phyloP scores from a whole-genome alignment of 306 rosid genomes.

The Cucumis sativus region DNA sequence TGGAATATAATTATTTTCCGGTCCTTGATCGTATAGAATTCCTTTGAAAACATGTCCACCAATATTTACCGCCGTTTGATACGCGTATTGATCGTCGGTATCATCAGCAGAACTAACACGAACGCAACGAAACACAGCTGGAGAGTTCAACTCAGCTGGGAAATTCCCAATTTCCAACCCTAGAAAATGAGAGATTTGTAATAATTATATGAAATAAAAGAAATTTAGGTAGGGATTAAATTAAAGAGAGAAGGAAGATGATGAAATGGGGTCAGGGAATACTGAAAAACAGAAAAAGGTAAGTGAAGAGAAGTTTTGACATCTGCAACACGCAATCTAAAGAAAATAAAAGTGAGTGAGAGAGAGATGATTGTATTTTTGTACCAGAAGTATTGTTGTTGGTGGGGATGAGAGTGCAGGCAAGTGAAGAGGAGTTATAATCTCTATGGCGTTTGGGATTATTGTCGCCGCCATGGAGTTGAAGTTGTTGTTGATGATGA shows the following conservation, averaged over 20 bases:
- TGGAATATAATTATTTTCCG: constrained; percentile 25
- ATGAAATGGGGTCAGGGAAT: not conserved
- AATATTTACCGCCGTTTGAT: constrained; percentile 86
- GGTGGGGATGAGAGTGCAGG: constrained; percentile 47
- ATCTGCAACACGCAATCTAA: constrained; percentile 4
- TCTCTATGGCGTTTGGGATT: constrained; percentile 44
- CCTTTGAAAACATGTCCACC: constrained; percentile 88
- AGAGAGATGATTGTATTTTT: not conserved
- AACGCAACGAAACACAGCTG: constrained; percentile 68
- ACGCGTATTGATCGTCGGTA: constrained; percentile 66
- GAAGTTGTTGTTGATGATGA: constrained; percentile 15
- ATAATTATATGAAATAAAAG: too few relatives aligned
- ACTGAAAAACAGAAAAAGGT: not conserved
- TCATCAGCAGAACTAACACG: constrained; percentile 64
- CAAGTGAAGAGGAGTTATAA: constrained; percentile 27
- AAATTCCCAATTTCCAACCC: constrained; percentile 64
- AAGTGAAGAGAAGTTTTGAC: not conserved
- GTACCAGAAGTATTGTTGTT: constrained; percentile 5
- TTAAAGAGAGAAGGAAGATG: not conserved
- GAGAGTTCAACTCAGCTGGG: constrained; percentile 51
- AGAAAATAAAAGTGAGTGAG: not conserved
- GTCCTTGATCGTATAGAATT: constrained; percentile 73
- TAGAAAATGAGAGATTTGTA: constrained; percentile 3
- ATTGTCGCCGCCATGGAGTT: constrained; percentile 22
- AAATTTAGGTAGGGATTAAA: not conserved